Conservation (phyloP, 129 eudicot species). For the Apium graveolens region DNA sequence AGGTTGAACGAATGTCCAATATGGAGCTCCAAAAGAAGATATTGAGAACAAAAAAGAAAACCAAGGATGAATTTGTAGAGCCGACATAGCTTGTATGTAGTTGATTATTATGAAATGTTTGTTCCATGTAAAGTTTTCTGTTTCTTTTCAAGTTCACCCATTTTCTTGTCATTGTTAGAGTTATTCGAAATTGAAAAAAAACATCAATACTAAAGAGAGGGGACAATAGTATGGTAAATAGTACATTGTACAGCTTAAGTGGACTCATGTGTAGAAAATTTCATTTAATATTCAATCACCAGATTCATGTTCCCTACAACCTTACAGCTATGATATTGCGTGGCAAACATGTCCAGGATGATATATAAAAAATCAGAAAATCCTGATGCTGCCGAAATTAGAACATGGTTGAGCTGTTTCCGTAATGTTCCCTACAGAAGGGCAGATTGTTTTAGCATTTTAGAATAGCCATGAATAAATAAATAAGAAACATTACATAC, state of each 20-base stretch:
- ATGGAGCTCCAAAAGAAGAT: slow-evolving; percentile 73
- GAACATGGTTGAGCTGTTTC: too few species aligned
- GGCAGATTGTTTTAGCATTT: too few species aligned
- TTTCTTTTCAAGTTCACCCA: neutral
- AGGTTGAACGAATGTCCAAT: slow-evolving; percentile 65
- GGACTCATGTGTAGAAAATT: too few species aligned
- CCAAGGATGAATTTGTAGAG: slow-evolving; percentile 20
- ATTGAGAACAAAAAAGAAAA: slow-evolving; percentile 29
- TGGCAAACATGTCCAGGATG: too few species aligned
- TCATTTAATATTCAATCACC: neutral
- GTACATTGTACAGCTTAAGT: too few species aligned
- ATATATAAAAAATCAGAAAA: too few species aligned
- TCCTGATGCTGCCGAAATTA: too few species aligned
- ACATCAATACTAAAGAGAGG: neutral
- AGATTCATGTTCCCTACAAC: neutral
- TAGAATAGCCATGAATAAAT: too few species aligned
- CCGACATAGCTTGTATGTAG: slow-evolving; percentile 9
- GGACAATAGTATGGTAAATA: neutral
- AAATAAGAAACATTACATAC: too few species aligned
- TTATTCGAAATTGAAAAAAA: neutral
- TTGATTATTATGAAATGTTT: neutral
- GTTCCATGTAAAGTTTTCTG: neutral
- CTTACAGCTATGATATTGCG: too few species aligned
- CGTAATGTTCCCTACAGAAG: too few species aligned
- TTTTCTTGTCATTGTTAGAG: neutral